Conservation (phyloP, 192 early-diverging fungal genomes). For the Paraglomus brasilianum region DNA sequence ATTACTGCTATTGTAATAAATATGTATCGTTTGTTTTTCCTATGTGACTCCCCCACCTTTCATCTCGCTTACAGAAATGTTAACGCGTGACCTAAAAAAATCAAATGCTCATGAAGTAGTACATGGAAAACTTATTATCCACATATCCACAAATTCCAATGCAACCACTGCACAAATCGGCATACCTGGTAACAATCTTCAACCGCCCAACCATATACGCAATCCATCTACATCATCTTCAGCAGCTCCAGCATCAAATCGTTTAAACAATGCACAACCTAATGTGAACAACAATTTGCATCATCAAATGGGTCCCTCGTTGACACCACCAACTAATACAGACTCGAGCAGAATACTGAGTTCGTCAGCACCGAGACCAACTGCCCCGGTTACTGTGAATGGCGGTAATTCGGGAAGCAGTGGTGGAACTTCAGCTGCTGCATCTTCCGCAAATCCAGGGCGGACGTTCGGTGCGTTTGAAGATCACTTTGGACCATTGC, state of each 20-base stretch:
- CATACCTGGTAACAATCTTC: slow-evolving; percentile 25
- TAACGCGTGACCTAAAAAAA: slow-evolving; percentile 88
- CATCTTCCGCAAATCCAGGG: slow-evolving; percentile 28
- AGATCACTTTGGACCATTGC: slow-evolving; percentile 57
- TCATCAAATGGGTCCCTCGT: slow-evolving; percentile 7
- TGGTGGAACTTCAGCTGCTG: neutral
- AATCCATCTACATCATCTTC: slow-evolving; percentile 44
- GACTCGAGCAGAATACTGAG: slow-evolving; percentile 23
- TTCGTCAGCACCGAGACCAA: slow-evolving; percentile 27
- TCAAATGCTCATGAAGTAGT: slow-evolving; percentile 79
- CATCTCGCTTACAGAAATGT: slow-evolving; percentile 60
- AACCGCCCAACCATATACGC: slow-evolving; percentile 33
- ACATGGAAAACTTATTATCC: slow-evolving; percentile 82
- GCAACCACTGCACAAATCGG: slow-evolving; percentile 33
- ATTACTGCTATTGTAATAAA: neutral
- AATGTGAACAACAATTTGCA: slow-evolving; percentile 10
- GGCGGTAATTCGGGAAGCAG: neutral
- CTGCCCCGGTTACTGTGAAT: slow-evolving; percentile 23
- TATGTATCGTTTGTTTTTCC: neutral
- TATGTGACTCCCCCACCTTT: neutral
- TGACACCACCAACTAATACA: slow-evolving; percentile 26
- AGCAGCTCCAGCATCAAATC: slow-evolving; percentile 42
- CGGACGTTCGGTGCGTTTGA: slow-evolving; percentile 50
- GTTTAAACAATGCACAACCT: slow-evolving; percentile 34
- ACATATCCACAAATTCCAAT: slow-evolving; percentile 63